Base-by-base conservation (phyloP, 192 early-diverging fungal species). In the Geranomyces michiganensis region DNA sequence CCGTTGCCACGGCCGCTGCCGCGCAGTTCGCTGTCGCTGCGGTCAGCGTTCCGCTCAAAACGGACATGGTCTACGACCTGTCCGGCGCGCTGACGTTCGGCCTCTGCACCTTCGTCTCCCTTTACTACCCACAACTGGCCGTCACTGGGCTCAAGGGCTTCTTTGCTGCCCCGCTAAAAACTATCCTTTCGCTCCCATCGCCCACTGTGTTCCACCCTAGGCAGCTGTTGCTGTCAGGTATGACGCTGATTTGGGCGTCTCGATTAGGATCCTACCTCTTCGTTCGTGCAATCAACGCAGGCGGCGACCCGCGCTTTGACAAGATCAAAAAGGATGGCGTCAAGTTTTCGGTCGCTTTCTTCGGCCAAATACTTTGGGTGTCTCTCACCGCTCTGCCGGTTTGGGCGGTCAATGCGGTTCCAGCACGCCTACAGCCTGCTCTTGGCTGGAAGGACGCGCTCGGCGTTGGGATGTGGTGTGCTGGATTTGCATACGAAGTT, bases 241-340 rank as follows among this genome's bases (percentile, higher is more conserved):
- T 56, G 24, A 70, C 65, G 13, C 24, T 44, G 26, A 32, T 56
- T 14, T 79, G 78, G 78, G 73, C 78, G 10, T n/a, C 32, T 3
- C 70, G 78, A 7, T 63, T 80, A 5, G 43, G 62, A 10, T 15
- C 47, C 15, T 62, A 61, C 46, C 70, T 80, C 8, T 55, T 68
- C 24, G 15, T 30, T 0, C 74, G 79, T 29, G 75, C 74, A 15
- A 53, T 77, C 49, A 21, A 66, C 3, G 26, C 72, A 12, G 72
- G 69, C 15, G 67, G 74, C 27, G 79, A 80, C 69, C 29, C 66
- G 19, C 79, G 79, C 15, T 80, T 80, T 53, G 72, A 80, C 41
- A 31, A 70, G 33, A 74, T 80, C 64, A 76, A 76, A 56, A 43
- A 65, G 53, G 67, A 75, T 45, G 70, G 70, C 30, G 14, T 68